Base-by-base conservation (phyloP, 345 rosid genomes). In the Noccaea caerulescens region DNA sequence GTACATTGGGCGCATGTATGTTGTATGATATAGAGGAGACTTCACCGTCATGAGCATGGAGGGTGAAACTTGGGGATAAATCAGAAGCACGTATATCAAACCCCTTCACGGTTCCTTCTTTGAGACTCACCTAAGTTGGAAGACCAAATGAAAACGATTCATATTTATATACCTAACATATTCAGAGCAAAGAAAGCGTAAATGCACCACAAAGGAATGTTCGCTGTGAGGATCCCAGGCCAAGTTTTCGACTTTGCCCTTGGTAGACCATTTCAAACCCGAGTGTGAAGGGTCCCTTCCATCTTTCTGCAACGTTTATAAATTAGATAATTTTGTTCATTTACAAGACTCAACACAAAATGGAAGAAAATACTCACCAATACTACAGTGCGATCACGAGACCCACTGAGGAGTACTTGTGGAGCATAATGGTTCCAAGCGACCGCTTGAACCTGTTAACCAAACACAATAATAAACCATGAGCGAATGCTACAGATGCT, bases 141-240 rank as follows among this genome's bases (percentile, higher is more conserved):
- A 49, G 3, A 11, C 8, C 33, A 42, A 63, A 79, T 36, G 8
- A 11, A 44, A 38, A 61, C 5, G 13, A 20, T 20, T 20, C 23
- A 20, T 20, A 20, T 20, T 20, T 20, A 20, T 20, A 20, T 20
- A 20, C 23, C 23, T 20, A 20, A 20, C 23, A 20, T 20, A 20
- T 20, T 20, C 23, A 20, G 51, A 49, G 4, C 18, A 54, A 53
- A 61, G 41, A 62, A 39, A 43, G 18, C 7, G 11, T 51, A 58
- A 81, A 20, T 82, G 45, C 71, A 92, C 97, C 88, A 88, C 91
- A 82, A 90, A 90, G 16, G 82, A 90, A 72, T 85, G 84, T 61
- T 84, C 86, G 16, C 77, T 69, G 45, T 90, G 98, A n/a, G 98
- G 97, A 87, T 88, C 84, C 97, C 97, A 93, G 1, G 84, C 89